phyloP scores from a whole-genome alignment of 192 early-diverging fungal genomes.

The Borealophlyctis nickersoniae region DNA sequence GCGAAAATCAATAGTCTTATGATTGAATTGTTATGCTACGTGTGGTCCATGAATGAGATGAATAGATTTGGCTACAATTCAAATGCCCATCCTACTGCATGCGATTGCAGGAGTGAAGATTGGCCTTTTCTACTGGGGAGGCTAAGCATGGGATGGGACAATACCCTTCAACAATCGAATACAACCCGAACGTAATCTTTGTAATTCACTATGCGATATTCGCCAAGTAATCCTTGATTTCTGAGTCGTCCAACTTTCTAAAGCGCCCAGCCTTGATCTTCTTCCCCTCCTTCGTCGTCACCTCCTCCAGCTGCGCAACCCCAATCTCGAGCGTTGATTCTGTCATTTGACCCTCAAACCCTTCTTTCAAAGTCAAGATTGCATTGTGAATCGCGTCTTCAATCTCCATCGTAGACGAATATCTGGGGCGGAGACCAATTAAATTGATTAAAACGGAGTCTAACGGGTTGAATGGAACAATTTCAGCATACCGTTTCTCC shows the following conservation, averaged over 20 bases:
- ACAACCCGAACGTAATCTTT: too few relatives aligned
- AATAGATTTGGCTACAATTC: too few relatives aligned
- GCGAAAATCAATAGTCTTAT: too few relatives aligned
- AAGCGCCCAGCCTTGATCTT: constrained; percentile 66
- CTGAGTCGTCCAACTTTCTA: constrained; percentile 73
- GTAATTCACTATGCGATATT: constrained; percentile 81
- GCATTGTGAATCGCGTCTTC: constrained; percentile 99
- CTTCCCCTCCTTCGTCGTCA: constrained; percentile 52
- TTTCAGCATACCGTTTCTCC: constrained; percentile 79
- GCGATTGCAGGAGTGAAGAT: too few relatives aligned
- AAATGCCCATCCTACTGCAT: too few relatives aligned
- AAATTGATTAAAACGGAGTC: too few relatives aligned
- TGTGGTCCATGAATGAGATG: too few relatives aligned
- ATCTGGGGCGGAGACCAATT: not conserved
- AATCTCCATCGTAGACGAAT: constrained; percentile 73
- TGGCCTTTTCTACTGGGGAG: too few relatives aligned
- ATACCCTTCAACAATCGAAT: too few relatives aligned
- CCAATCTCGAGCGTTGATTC: constrained; percentile 95
- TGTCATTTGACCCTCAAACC: constrained; percentile 98
- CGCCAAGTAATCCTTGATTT: constrained; percentile 97
- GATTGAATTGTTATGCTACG: too few relatives aligned
- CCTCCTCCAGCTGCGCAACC: constrained; percentile 57
- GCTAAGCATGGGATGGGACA: too few relatives aligned
- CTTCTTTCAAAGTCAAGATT: constrained; percentile 98
- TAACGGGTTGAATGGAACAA: too few relatives aligned